Base-by-base conservation (phyloP, 768 basidiomycete species). In the Pseudohyphozyma bogoriensis region DNA sequence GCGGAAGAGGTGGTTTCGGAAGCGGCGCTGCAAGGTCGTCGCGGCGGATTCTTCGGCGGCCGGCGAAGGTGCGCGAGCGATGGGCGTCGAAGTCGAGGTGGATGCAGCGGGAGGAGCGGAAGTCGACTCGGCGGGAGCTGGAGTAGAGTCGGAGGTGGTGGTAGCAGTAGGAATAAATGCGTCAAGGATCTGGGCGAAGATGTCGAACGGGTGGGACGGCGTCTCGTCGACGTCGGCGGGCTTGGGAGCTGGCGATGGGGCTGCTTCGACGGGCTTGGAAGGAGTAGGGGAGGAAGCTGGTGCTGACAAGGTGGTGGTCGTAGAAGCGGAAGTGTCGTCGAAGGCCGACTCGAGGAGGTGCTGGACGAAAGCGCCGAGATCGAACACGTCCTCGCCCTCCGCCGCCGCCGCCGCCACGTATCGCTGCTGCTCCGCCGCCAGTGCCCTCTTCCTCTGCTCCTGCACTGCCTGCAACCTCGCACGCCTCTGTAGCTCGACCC, bases 1-100 rank as follows among this genome's bases (percentile, higher is more conserved):
- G 24, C 59, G 63, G 9, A 31, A 37, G 40, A 29, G 24, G 37
- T 56, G 50, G 22, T 49, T 37, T 15, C 36, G 54, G 58, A 35
- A 52, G 45, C 35, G 52, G 29, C 47, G 56, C 47, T 63, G 45
- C 24, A 49, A 35, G 28, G 15, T 35, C 26, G 40, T 39, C 26
- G 58, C 42, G 36, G 45, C 45, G 32, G n/a, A 20, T 5, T 37
- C 37, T 37, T 18, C 11, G 37, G 37, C 37, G 37, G 18, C 11
- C 18, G 37, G 37, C 18, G 11, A 18, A 37, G 11, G 11, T 11
- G 24, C 26, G 46, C 24, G 16, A 22, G 5, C 26, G 26, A n/a
- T n/a, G 18, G 26, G n/a, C 46, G 1, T 1, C n/a, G 46, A 6
- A 3, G 1, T 6, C 10, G n/a, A 16, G 7, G 15, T 26, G 26